A percentile compares a stretch with the other conserved stretches of the same genome.
Conservation (phyloP, 2,329 filamentous ascomycete genomes). For the Phoma sp. region DNA sequence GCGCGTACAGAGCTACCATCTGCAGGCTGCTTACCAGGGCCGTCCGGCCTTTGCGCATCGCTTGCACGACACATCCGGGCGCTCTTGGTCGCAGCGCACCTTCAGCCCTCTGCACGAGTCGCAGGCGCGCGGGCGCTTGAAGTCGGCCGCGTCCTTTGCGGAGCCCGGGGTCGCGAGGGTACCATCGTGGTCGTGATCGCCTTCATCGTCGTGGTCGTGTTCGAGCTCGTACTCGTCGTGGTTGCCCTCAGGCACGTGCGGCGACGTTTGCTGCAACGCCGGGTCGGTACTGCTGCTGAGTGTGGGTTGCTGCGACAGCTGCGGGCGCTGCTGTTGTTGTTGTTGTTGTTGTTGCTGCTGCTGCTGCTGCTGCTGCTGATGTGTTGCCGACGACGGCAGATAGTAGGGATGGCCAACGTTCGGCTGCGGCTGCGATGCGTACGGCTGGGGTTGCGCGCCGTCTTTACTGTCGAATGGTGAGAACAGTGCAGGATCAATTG, state of each 20-base stretch:
- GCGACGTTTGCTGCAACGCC: constrained; percentile 42
- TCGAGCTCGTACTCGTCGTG: constrained; percentile 40
- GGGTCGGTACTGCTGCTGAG: constrained; percentile 37
- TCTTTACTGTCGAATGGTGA: constrained; percentile 28
- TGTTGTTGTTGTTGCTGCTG: constrained; percentile 21
- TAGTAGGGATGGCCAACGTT: constrained; percentile 40
- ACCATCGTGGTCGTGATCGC: constrained; percentile 37
- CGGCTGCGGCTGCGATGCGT: constrained; percentile 34
- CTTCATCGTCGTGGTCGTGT: constrained; percentile 38
- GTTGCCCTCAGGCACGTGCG: constrained; percentile 24
- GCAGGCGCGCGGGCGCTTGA: constrained; percentile 56
- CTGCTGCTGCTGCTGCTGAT: constrained; percentile 34
- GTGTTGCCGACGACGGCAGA: constrained; percentile 30
- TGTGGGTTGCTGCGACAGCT: constrained; percentile 16
- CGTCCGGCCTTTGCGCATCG: constrained; percentile 83
- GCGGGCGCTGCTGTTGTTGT: constrained; percentile 22
- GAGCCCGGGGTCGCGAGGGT: constrained; percentile 37
- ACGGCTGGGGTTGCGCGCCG: constrained; percentile 23
- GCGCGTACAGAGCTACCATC: constrained; percentile 30
- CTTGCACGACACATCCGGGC: constrained; percentile 63
- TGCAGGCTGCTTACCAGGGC: constrained; percentile 66
- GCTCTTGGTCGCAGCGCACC: constrained; percentile 77
- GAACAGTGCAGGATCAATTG: constrained; percentile 42
- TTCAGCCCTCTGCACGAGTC: constrained; percentile 56
- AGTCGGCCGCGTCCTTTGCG: constrained; percentile 44